A percentile compares a stretch with the other conserved stretches of the same genome.
phyloP scores from a whole-genome alignment of 495 filamentous ascomycete species.

The Daldinia loculata region DNA sequence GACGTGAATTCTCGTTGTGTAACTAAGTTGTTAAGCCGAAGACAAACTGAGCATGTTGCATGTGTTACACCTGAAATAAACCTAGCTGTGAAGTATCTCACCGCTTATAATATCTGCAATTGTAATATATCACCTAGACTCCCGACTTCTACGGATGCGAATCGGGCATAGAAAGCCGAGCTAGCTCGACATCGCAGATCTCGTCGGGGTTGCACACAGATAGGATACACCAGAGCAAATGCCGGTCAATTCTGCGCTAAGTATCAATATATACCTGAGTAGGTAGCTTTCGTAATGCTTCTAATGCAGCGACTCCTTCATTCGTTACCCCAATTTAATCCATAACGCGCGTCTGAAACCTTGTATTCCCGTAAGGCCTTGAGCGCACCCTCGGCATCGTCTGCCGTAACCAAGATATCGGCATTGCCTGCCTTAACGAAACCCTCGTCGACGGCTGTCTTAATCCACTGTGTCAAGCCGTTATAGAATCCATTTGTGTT shows the following conservation, averaged over 20 bases:
- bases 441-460: conserved; percentile 75
- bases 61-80: not conserved
- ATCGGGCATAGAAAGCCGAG: not conserved
- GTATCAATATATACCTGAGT: conserved; percentile 1
- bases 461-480: conserved; percentile 83
- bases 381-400: conserved; percentile 74
- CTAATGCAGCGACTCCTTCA: conserved; percentile 42
- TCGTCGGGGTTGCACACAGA: not conserved
- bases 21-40: not conserved
- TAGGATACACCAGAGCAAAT: not conserved
- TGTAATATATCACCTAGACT: conserved; percentile 1
- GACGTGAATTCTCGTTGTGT: not conserved
- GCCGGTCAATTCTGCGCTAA: conserved; percentile 5
- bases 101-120: not conserved
- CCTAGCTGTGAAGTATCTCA: too few species aligned
- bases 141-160: not conserved
- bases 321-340: conserved; percentile 82
- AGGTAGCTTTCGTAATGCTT: conserved; percentile 22
- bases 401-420: conserved; percentile 80
- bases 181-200: not conserved
- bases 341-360: conserved; percentile 73
- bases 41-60: not conserved
- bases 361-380: conserved; percentile 76
- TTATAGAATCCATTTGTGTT: conserved; percentile 94
- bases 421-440: conserved; percentile 76